Evolutionary conservation across 176 grass and related monocot genomes (phyloP).

Genomic region (Luzula sylvatica): DNA sequence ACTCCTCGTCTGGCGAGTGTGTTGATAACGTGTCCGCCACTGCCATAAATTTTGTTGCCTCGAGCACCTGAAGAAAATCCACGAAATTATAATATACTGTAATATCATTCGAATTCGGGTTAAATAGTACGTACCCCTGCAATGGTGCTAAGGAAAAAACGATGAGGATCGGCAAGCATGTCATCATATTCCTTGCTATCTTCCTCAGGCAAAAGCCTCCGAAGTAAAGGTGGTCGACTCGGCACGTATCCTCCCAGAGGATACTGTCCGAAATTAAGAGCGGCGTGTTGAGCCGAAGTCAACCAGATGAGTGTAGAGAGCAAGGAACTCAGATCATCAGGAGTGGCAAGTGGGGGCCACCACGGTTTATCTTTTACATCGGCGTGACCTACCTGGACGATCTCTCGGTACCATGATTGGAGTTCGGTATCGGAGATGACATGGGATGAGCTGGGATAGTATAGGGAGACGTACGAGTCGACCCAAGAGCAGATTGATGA

Average conservation of each 20-base stretch:
- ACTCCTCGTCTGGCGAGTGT: constrained; percentile 98
- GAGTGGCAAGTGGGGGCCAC: constrained; percentile 73
- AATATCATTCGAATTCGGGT: not conserved
- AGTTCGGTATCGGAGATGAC: constrained; percentile 67
- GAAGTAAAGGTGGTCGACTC: constrained; percentile 32
- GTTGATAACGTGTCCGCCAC: constrained; percentile 95
- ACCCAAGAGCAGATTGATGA: constrained; percentile 66
- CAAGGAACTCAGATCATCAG: constrained; percentile 47
- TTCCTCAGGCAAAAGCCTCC: constrained; percentile 28
- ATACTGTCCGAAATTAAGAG: constrained; percentile 56
- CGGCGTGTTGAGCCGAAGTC: constrained; percentile 90
- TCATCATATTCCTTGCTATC: constrained; percentile 43
- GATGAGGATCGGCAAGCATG: constrained; percentile 80
- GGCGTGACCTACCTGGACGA: constrained; percentile 66
- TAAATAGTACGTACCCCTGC: constrained; percentile 26
- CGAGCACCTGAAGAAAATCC: constrained; percentile 33
- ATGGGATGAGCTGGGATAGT: constrained; percentile 59
- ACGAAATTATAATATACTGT: not conserved
- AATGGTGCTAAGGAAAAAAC: constrained; percentile 86
- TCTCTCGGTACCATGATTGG: constrained; percentile 79
- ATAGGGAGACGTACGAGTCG: constrained; percentile 74
- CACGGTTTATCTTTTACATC: constrained; percentile 51
- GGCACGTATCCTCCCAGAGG: constrained; percentile 44
- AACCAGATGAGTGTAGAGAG: constrained; percentile 88
- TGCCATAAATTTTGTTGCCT: constrained; percentile 99